Percentiles rank a stretch among this genome's conserved stretches.
phyloP scores from a whole-genome alignment of 768 basidiomycete species.

The Rhodosporidiobolus odoratus region DNA sequence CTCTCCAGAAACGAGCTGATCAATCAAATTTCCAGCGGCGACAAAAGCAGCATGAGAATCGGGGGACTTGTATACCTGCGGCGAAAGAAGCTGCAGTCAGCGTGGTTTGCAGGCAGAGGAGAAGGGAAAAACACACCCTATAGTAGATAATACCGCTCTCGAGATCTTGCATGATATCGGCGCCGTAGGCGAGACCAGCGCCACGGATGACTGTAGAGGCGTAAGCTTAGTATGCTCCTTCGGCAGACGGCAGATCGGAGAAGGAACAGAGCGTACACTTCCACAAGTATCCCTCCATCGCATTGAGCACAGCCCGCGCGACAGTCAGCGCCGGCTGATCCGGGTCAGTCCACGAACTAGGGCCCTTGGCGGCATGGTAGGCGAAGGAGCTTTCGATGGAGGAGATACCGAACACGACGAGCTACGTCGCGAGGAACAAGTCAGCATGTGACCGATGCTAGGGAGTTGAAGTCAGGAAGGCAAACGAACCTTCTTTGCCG shows the following conservation, averaged over 20 bases:
- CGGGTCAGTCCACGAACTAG: slow-evolving; percentile 67
- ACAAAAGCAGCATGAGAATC: slow-evolving; percentile 62
- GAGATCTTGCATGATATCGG: slow-evolving; percentile 35
- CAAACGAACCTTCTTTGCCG: slow-evolving; percentile 60
- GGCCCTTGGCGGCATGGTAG: slow-evolving; percentile 68
- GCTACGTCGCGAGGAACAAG: slow-evolving; percentile 50
- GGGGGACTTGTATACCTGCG: slow-evolving; percentile 31
- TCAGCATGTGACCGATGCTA: slow-evolving; percentile 4
- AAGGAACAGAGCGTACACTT: slow-evolving; percentile 48
- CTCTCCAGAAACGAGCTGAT: slow-evolving; percentile 71
- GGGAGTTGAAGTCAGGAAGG: neutral
- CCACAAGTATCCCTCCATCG: slow-evolving; percentile 92
- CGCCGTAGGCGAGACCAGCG: slow-evolving; percentile 71
- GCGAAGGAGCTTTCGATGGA: slow-evolving; percentile 92
- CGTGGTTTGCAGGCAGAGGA: neutral
- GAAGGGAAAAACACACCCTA: slow-evolving; percentile 41
- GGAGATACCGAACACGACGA: slow-evolving; percentile 77
- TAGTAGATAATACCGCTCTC: slow-evolving; percentile 40
- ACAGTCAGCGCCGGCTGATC: slow-evolving; percentile 80
- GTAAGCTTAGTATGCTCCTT: neutral
- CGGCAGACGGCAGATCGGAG: neutral
- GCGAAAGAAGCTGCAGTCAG: neutral
- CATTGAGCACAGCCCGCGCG: slow-evolving; percentile 81
- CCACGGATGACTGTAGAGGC: slow-evolving; percentile 71
- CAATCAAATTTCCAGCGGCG: slow-evolving; percentile 71